Conservation (phyloP, 257 asterid species). For the Fraxinus anomala region DNA sequence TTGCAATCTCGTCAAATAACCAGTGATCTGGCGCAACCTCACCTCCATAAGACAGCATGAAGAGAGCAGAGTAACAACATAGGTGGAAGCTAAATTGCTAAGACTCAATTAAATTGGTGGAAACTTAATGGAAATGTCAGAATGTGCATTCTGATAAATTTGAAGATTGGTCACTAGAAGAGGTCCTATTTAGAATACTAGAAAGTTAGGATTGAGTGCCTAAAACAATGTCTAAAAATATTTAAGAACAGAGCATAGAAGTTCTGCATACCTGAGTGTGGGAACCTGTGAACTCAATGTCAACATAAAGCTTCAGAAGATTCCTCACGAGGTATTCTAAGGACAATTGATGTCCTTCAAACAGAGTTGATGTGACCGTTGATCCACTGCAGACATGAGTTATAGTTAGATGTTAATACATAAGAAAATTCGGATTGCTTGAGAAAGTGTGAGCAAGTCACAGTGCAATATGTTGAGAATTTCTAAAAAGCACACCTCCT, state of each 20-base stretch:
- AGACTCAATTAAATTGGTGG: neutral
- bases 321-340: slow-evolving; percentile 86
- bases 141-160: neutral
- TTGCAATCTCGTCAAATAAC: neutral
- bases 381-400: slow-evolving; percentile 64
- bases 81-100: neutral
- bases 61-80: neutral
- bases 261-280: slow-evolving; percentile 79
- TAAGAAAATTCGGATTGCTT: neutral
- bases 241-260: slow-evolving; percentile 5
- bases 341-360: slow-evolving; percentile 89
- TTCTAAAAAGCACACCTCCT: slow-evolving; percentile 57
- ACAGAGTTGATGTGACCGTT: slow-evolving; percentile 73
- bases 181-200: neutral
- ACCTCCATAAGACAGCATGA: neutral
- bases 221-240: neutral
- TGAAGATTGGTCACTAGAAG: neutral
- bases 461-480: slow-evolving; percentile 1
- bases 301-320: slow-evolving; percentile 91
- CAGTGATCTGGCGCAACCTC: neutral
- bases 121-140: neutral
- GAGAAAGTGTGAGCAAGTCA: slow-evolving; percentile 1
- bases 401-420: slow-evolving; percentile 15
- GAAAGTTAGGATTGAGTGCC: neutral
- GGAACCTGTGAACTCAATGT: slow-evolving; percentile 97